These are phyloP conservation scores for Umbilicaria muhlenbergii DNA, from an alignment of 495 filamentous ascomycete species.

Conservation along the genomic window DNA sequence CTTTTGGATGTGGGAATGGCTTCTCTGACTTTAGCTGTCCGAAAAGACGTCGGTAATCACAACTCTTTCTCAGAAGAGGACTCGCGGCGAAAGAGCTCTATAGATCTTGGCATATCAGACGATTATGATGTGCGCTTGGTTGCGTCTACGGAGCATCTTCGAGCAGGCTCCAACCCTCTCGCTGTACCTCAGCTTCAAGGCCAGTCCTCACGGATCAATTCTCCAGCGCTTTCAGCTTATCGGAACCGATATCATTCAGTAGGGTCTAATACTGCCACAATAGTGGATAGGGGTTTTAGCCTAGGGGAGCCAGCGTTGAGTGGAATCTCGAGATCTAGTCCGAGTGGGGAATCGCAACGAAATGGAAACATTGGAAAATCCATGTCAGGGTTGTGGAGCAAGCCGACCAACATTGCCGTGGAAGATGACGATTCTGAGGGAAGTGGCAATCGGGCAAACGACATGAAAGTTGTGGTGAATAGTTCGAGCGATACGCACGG, in stretches of 20 bases:
- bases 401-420: neutral
- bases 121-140: conserved; percentile 63
- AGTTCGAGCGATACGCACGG: no score
- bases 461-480: neutral
- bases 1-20: conserved; percentile 80
- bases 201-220: neutral
- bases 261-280: neutral
- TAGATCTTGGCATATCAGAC: conserved; percentile 29
- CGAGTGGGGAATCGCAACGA: neutral
- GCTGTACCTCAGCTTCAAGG: no score
- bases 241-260: conserved; percentile 3
- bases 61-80: conserved; percentile 15
- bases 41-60: conserved; percentile 31
- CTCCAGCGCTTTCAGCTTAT: conserved; percentile 2
- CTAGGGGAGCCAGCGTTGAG: neutral
- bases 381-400: conserved; percentile 12
- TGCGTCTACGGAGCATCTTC: conserved; percentile 69
- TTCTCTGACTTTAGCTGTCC: conserved; percentile 77
- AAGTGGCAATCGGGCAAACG: neutral
- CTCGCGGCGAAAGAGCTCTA: conserved; percentile 12
- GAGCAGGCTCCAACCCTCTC: conserved; percentile 26
- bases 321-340: neutral
- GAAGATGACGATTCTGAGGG: neutral
- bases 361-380: neutral
- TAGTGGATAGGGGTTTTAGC: neutral